phyloP scores from a whole-genome alignment of 495 filamentous ascomycete species.

The Podospora sp. region DNA sequence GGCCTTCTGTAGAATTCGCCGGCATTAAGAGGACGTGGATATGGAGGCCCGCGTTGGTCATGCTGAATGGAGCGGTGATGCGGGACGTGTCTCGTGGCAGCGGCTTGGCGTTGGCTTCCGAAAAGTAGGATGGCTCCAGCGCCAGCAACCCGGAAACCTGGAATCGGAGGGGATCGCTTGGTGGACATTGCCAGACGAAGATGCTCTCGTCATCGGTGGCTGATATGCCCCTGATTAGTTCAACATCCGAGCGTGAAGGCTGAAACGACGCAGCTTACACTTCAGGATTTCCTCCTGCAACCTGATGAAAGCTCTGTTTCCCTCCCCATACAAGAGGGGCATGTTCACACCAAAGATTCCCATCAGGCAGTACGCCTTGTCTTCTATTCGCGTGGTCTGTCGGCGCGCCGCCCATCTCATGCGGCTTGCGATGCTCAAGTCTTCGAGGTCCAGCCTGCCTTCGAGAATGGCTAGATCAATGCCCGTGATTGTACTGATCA shows the following conservation, averaged over 20 bases:
- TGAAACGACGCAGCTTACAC: background rate
- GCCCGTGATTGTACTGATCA: background rate
- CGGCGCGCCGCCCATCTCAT: constrained; percentile 7
- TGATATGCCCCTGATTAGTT: background rate
- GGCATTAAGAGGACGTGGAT: background rate
- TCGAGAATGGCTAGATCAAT: background rate
- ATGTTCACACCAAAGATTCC: constrained; percentile 6
- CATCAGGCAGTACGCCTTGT: constrained; percentile 11
- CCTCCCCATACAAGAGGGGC: constrained; percentile 9
- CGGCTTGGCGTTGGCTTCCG: background rate
- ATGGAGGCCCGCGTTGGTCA: constrained; percentile 7
- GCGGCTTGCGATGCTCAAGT: background rate
- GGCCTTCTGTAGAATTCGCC: background rate
- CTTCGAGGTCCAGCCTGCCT: background rate
- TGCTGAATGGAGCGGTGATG: background rate
- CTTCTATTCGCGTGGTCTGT: background rate
- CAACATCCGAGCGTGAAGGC: background rate
- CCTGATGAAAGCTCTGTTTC: background rate
- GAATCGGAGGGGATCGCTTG: background rate
- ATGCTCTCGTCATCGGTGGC: background rate
- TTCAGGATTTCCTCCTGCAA: constrained; percentile 13
- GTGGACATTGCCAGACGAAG: constrained; percentile 4
- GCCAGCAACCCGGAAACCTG: background rate
- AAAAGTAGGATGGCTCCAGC: background rate
- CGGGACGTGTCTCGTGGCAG: background rate